Evolutionary conservation across 805 yeast genomes (phyloP).

Genomic region (Blastobotrys mokoenaii): DNA sequence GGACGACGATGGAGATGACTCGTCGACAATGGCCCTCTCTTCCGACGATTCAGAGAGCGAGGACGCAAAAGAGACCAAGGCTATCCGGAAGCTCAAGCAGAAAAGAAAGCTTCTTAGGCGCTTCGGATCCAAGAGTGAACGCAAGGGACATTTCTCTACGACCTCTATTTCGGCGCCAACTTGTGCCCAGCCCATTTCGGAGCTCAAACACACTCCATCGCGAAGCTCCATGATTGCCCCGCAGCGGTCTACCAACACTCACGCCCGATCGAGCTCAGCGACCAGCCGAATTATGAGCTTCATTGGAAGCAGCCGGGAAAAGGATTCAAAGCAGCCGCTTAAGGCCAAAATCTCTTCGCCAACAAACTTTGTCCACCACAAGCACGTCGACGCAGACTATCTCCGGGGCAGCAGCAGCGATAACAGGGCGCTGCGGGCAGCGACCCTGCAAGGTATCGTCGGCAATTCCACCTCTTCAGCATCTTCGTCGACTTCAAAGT

Average conservation of each 20-base stretch:
- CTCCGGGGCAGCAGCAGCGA: constrained; percentile 2
- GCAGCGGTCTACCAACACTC: too few relatives aligned
- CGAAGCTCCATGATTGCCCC: too few relatives aligned
- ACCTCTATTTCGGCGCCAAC: not conserved
- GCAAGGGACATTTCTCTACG: not conserved
- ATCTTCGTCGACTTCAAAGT: not conserved
- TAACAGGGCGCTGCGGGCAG: not conserved
- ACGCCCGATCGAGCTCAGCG: not conserved
- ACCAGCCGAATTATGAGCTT: not conserved
- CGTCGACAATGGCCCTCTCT: constrained; percentile 2
- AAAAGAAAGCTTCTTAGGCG: not conserved
- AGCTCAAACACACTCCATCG: not conserved
- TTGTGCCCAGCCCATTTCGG: not conserved
- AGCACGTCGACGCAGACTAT: constrained; percentile 16
- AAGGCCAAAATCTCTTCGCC: constrained; percentile 15
- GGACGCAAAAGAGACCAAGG: not conserved
- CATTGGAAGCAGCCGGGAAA: not conserved
- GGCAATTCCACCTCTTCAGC: not conserved
- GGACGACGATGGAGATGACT: constrained; percentile 18
- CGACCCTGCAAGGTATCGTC: not conserved
- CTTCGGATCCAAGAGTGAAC: not conserved
- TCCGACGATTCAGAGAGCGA: not conserved
- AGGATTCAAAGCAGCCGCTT: not conserved
- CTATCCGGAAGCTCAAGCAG: not conserved
- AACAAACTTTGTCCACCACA: constrained; percentile 18